These are phyloP conservation scores for Rutstroemia sp. DNA, from an alignment of 2,329 filamentous ascomycete species.

Conservation along the genomic window DNA sequence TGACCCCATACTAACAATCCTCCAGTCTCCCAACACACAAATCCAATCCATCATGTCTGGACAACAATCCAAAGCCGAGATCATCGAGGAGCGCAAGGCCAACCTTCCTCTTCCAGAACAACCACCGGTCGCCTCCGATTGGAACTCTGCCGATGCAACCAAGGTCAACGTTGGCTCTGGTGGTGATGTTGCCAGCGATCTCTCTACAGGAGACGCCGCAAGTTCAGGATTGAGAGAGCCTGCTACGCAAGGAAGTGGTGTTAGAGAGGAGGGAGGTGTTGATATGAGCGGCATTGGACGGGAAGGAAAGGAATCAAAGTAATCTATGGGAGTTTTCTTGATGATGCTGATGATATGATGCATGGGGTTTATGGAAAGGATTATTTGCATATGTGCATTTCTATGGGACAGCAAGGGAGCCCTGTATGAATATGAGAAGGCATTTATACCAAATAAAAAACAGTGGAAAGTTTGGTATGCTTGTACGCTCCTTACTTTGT, in stretches of 20 bases:
- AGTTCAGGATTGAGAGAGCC: slow-evolving; percentile 50
- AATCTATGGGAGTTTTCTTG: not conserved
- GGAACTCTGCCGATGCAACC: slow-evolving; percentile 62
- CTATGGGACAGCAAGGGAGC: no score
- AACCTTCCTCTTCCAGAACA: slow-evolving; percentile 76
- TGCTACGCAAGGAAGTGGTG: slow-evolving; percentile 49
- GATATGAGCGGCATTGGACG: slow-evolving; percentile 56
- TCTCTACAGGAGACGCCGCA: slow-evolving; percentile 43
- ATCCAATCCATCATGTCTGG: slow-evolving; percentile 25
- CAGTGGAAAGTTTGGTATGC: no score
- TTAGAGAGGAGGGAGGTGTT: slow-evolving; percentile 39
- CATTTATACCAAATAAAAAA: no score
- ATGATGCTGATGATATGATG: no score
- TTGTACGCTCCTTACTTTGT: no score
- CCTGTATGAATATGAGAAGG: no score
- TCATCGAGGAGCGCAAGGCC: slow-evolving; percentile 60
- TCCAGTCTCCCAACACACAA: not conserved
- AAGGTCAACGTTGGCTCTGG: slow-evolving; percentile 59
- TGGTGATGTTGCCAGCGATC: slow-evolving; percentile 32
- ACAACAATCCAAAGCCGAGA: slow-evolving; percentile 45
- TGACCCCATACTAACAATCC: not conserved
- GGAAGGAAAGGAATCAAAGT: slow-evolving; percentile 47
- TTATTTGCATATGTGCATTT: no score
- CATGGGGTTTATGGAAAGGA: no score
- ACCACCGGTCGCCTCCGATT: slow-evolving; percentile 70